Base-by-base conservation (phyloP, 2,329 filamentous ascomycete species). In the Nakataea oryzae region DNA sequence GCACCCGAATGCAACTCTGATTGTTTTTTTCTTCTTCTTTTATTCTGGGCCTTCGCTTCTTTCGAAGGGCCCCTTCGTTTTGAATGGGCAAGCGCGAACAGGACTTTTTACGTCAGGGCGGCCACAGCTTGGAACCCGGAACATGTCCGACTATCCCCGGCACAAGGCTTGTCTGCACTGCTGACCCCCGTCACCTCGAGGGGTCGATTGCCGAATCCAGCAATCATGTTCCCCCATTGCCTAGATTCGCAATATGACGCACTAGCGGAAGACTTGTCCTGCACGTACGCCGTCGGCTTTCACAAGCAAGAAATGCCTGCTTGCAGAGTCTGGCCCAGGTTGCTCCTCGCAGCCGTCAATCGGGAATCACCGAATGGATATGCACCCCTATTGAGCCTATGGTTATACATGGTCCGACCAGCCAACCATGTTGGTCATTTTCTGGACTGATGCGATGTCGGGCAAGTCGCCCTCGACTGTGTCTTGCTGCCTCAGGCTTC, bases 171-270 rank as follows among this genome's bases (percentile, higher is more conserved):
- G 54, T 50, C 24, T 29, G 8, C 7, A 47, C 17, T 27, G 30
- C 29, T 47, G n/a, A 50, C 24, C 24, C 29, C n/a, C 34, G 34
- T 47, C 34, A 55, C 56, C 56, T 59, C 57, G n/a, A 62, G 58
- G 59, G 61, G 60, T 60, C 61, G 60, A 41, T 62, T 62, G 58
- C 61, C 61, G 47, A 57, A 62, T 58, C 21, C 27, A 62, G 60
- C 55, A 34, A 62, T 50, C 41, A n/a, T 50, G 7, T 24, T 9
- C 41, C 21, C 41, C 41, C 41, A 50, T 9, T n/a, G 21, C 21
- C 41, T 50, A 7, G 34, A 41, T 41, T 41, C 21, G 17, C 17
- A 50, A 9, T 50, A 50, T 50, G 41, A 50, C 41, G 41, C 41
- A 50, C 41, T 0, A 50, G 13, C 24, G 21, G 27, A 21, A 30